These are phyloP conservation scores for Pythium rhizo-oryzae DNA, from an alignment of 352 stramenopile genomes.

Conservation along the genomic window DNA sequence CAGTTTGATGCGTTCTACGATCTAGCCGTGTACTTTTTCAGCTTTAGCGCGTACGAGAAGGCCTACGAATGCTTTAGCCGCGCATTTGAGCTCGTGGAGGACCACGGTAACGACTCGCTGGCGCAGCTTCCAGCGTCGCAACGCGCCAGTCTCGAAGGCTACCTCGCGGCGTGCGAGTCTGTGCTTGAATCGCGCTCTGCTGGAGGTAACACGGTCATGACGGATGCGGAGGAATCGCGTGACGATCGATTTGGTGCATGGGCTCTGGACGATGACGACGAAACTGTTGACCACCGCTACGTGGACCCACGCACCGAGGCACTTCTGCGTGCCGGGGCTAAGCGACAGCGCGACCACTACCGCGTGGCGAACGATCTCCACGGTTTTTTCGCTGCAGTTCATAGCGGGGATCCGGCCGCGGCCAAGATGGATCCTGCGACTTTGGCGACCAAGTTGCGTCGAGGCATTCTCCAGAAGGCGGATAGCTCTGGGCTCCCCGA, in stretches of 20 bases:
- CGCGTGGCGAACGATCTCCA: conserved; percentile 50
- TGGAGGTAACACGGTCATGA: conserved; percentile 15
- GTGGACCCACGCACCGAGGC: conserved; percentile 2
- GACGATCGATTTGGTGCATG: background rate
- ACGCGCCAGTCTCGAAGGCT: conserved; percentile 58
- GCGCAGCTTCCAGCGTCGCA: conserved; percentile 4
- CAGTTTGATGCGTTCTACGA: conserved; percentile 73
- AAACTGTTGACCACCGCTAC: background rate
- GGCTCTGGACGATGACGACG: background rate
- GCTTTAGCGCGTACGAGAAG: conserved; percentile 73
- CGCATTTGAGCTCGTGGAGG: conserved; percentile 55
- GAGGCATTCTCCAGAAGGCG: conserved; percentile 14
- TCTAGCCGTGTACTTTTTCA: conserved; percentile 77
- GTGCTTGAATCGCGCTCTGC: conserved; percentile 53
- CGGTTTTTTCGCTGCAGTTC: conserved; percentile 48
- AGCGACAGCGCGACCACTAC: conserved; percentile 53
- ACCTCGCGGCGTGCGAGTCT: conserved; percentile 68
- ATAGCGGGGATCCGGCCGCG: conserved; percentile 34
- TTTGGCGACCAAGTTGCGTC: conserved; percentile 7
- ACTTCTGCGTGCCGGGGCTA: conserved; percentile 10
- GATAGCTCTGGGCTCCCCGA: conserved; percentile 10
- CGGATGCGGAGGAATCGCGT: background rate
- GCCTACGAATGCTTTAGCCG: conserved; percentile 77
- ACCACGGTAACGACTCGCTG: conserved; percentile 8
- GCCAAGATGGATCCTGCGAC: conserved; percentile 23